Evolutionary conservation across 345 rosid genomes (phyloP).

Genomic region (Citropsis articulata): DNA sequence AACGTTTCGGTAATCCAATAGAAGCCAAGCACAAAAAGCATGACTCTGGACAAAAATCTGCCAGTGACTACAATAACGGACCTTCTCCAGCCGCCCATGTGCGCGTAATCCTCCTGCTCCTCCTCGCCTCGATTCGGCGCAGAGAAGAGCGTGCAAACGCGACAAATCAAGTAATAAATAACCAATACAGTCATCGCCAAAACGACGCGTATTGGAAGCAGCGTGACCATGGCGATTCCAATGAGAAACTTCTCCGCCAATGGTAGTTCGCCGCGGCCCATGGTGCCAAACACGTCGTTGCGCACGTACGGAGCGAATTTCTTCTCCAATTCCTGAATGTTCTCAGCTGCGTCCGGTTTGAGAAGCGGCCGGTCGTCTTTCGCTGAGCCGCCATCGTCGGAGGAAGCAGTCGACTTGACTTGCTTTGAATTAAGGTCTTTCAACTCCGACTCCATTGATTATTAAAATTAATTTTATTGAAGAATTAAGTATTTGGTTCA

Average conservation of each 20-base stretch:
- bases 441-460: conserved; percentile 62
- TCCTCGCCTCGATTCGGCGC: conserved; percentile 62
- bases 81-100: conserved; percentile 91
- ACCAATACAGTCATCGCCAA: conserved; percentile 51
- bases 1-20: conserved; percentile 70
- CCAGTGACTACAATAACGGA: conserved; percentile 62
- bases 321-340: conserved; percentile 73
- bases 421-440: conserved; percentile 46
- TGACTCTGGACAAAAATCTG: conserved; percentile 59
- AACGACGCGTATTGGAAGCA: conserved; percentile 67
- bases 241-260: conserved; percentile 55
- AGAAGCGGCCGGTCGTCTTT: conserved; percentile 85
- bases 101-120: conserved; percentile 92
- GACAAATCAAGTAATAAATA: conserved; percentile 72
- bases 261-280: conserved; percentile 87
- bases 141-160: conserved; percentile 73
- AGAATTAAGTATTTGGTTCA: not conserved
- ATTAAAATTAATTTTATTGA: no score
- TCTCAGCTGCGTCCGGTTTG: conserved; percentile 47
- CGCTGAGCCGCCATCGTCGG: conserved; percentile 30
- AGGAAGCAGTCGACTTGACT: conserved; percentile 13
- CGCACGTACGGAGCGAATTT: conserved; percentile 89
- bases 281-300: conserved; percentile 70
- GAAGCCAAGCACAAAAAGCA: conserved; percentile 89
- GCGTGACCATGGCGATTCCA: conserved; percentile 59